phyloP scores from a whole-genome alignment of 768 basidiomycete genomes.

The Pleurotus ostreatus region DNA sequence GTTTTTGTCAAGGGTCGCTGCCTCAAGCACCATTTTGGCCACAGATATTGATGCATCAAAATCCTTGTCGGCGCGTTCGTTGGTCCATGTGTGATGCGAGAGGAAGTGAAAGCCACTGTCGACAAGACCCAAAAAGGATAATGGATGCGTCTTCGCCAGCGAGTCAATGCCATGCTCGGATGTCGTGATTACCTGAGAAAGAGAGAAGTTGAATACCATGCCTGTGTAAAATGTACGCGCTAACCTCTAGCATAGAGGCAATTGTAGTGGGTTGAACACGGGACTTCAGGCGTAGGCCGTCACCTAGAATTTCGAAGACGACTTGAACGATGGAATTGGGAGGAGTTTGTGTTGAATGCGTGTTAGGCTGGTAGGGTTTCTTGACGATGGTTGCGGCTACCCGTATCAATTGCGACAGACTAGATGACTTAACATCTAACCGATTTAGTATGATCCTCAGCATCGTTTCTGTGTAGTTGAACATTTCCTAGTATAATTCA shows the following conservation, averaged over 20 bases:
- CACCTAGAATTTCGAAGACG: conserved; percentile 48
- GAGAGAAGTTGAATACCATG: background rate
- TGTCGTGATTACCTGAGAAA: conserved; percentile 23
- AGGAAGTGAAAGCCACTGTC: conserved; percentile 53
- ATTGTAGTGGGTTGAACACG: conserved; percentile 46
- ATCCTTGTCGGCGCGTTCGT: conserved; percentile 44
- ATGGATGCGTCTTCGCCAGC: conserved; percentile 26
- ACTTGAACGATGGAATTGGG: conserved; percentile 33
- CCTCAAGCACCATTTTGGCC: conserved; percentile 49
- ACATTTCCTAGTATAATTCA: conserved; percentile 43
- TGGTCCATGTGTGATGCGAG: conserved; percentile 42
- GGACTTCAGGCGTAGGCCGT: conserved; percentile 50
- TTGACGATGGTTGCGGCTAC: conserved; percentile 42
- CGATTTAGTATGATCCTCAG: conserved; percentile 51
- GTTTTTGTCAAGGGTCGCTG: conserved; percentile 37
- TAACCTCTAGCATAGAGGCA: conserved; percentile 51
- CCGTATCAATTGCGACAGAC: conserved; percentile 43
- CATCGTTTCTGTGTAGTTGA: conserved; percentile 55
- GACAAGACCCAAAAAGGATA: conserved; percentile 35
- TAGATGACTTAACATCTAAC: conserved; percentile 37
- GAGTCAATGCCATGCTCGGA: conserved; percentile 24
- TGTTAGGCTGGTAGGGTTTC: conserved; percentile 26
- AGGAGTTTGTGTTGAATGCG: conserved; percentile 9
- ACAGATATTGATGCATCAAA: conserved; percentile 48
- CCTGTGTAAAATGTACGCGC: conserved; percentile 1